Evolutionary conservation across 768 basidiomycete species (phyloP).

Genomic region (Xerocomus potaroensis): DNA sequence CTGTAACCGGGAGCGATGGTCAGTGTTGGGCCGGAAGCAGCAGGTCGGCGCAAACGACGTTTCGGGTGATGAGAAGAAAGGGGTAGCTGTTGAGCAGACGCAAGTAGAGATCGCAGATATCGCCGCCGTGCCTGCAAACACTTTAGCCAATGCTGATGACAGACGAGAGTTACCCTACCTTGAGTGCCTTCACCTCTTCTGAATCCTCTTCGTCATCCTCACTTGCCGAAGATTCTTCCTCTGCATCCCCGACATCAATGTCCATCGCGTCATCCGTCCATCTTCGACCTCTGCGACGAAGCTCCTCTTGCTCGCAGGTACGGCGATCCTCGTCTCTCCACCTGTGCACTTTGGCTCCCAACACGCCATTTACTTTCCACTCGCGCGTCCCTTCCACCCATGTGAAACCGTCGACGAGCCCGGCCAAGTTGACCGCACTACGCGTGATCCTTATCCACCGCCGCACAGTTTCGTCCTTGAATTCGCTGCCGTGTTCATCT

Average conservation of each 20-base stretch:
- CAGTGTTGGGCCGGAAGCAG: conserved; percentile 39
- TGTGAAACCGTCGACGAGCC: conserved; percentile 69
- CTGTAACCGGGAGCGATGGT: conserved; percentile 81
- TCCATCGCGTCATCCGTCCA: conserved; percentile 73
- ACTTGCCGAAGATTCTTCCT: conserved; percentile 38
- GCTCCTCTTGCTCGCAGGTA: conserved; percentile 67
- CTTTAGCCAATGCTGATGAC: conserved; percentile 7
- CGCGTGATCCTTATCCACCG: conserved; percentile 79
- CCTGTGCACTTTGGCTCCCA: conserved; percentile 61
- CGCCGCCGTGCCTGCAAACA: conserved; percentile 60
- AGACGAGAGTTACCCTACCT: conserved; percentile 44
- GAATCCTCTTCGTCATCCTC: conserved; percentile 65
- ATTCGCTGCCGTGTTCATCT: conserved; percentile 31
- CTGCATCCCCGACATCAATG: conserved; percentile 54
- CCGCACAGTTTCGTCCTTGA: conserved; percentile 39
- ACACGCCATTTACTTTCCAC: conserved; percentile 60
- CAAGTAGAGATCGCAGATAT: conserved; percentile 68
- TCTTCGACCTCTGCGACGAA: conserved; percentile 53
- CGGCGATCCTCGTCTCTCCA: conserved; percentile 71
- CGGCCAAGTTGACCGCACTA: conserved; percentile 61
- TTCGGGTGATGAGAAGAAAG: conserved; percentile 26
- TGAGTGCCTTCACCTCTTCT: conserved; percentile 72
- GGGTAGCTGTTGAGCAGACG: conserved; percentile 35
- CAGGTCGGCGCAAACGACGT: conserved; percentile 26
- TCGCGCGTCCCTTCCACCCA: conserved; percentile 56